Evolutionary conservation across 192 early-diverging fungal species (phyloP).

Genomic region (Tieghemiomyces parasiticus): DNA sequence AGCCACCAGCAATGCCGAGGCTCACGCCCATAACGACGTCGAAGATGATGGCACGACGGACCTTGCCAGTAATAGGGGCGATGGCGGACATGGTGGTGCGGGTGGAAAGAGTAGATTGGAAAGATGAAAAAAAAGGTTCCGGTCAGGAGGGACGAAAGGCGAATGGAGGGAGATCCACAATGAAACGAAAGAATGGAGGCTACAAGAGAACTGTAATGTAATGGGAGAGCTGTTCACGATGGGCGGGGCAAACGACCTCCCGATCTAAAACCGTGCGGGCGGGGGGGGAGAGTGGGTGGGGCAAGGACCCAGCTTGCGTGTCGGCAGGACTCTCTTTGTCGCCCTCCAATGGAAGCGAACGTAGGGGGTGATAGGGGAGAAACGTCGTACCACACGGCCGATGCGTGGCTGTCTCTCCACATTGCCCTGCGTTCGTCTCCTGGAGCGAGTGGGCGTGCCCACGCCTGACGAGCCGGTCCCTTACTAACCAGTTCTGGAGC

Average conservation of each 20-base stretch:
- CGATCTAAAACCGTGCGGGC: too few relatives aligned
- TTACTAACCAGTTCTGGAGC: too few relatives aligned
- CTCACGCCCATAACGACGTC: constrained; percentile 28
- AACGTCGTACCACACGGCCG: too few relatives aligned
- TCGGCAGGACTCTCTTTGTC: too few relatives aligned
- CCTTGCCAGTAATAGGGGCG: constrained; percentile 32
- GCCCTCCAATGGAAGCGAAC: too few relatives aligned
- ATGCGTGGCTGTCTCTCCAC: too few relatives aligned
- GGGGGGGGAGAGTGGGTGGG: too few relatives aligned
- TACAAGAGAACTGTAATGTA: background rate
- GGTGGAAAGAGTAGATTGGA: background rate
- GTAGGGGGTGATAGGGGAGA: too few relatives aligned
- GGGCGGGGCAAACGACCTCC: background rate
- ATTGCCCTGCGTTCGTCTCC: too few relatives aligned
- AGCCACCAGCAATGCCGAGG: constrained; percentile 19
- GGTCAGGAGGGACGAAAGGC: background rate
- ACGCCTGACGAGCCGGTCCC: too few relatives aligned
- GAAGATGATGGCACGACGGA: constrained; percentile 20
- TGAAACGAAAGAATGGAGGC: background rate
- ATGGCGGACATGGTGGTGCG: constrained; percentile 16
- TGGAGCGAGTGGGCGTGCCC: too few relatives aligned
- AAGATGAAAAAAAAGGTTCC: background rate
- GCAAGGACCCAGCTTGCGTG: too few relatives aligned
- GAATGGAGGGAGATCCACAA: background rate
- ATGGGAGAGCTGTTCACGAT: background rate